These are phyloP conservation scores for Decorospora gaudefroyi DNA, from an alignment of 2,329 filamentous ascomycete species.

Conservation along the genomic window DNA sequence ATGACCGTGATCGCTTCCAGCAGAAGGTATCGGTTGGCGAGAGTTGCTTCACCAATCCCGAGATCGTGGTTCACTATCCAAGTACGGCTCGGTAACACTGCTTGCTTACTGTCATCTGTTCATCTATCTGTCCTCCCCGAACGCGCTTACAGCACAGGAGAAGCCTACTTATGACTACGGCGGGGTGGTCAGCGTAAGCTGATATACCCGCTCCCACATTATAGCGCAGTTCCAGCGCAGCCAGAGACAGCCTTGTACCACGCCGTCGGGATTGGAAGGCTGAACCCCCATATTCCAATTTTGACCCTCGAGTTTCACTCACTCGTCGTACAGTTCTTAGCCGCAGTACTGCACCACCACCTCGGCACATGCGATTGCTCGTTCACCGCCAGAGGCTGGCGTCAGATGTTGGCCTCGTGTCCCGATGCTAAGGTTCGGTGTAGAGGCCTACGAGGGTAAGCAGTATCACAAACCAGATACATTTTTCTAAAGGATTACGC, in stretches of 20 bases:
- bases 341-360: constrained; percentile 6
- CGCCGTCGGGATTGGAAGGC: constrained; percentile 11
- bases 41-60: constrained; percentile 11
- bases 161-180: constrained; percentile 5
- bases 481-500: too few relatives aligned
- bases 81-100: constrained; percentile 32
- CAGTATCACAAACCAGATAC: not conserved
- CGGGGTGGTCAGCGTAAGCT: constrained; percentile 35
- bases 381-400: constrained; percentile 16
- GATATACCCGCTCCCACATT: constrained; percentile 24
- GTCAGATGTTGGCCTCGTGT: constrained; percentile 5
- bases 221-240: constrained; percentile 10
- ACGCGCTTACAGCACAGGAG: constrained; percentile 21
- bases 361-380: constrained; percentile 1
- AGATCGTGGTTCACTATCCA: constrained; percentile 17
- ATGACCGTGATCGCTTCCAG: not conserved
- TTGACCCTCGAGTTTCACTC: constrained; percentile 12
- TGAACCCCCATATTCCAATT: constrained; percentile 18
- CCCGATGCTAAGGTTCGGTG: not conserved
- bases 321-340: constrained; percentile 10
- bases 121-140: constrained; percentile 21
- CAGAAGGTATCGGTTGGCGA: constrained; percentile 5
- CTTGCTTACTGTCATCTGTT: constrained; percentile 41
- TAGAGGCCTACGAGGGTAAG: constrained; percentile 2
- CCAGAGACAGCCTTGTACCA: constrained; percentile 15